phyloP scores from a whole-genome alignment of 192 early-diverging fungal genomes.

The Phycomyces blakesleeanus region DNA sequence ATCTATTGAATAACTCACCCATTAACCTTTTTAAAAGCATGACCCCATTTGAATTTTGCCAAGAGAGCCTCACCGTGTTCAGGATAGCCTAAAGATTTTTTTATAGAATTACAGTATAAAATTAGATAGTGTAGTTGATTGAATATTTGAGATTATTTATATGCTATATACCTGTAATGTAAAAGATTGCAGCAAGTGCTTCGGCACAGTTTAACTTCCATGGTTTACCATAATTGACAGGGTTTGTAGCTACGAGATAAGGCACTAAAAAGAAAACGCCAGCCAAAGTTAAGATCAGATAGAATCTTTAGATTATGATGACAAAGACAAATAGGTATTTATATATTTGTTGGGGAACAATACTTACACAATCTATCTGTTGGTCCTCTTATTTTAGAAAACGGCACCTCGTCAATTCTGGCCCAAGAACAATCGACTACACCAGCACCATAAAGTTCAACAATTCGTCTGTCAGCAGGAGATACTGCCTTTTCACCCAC shows the following conservation, averaged over 20 bases:
- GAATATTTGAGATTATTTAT: no score
- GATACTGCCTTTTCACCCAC: slow-evolving; percentile 85
- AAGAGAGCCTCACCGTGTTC: slow-evolving; percentile 71
- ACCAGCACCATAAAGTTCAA: slow-evolving; percentile 73
- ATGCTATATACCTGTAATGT: slow-evolving; percentile 64
- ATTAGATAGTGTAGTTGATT: no score
- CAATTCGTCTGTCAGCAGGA: slow-evolving; percentile 74
- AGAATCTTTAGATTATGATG: no score
- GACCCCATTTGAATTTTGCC: slow-evolving; percentile 92
- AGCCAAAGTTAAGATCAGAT: no score
- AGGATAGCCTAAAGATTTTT: slow-evolving; percentile 49
- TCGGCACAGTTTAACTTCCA: slow-evolving; percentile 97
- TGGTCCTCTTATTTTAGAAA: slow-evolving; percentile 75
- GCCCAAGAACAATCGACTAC: slow-evolving; percentile 99
- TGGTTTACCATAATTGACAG: slow-evolving; percentile 96
- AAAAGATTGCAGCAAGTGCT: slow-evolving; percentile 91
- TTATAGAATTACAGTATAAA: neutral
- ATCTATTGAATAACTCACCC: slow-evolving; percentile 41
- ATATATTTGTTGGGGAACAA: no score
- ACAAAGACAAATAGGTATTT: neutral
- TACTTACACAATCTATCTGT: slow-evolving; percentile 80
- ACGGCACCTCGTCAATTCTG: slow-evolving; percentile 90
- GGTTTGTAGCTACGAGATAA: slow-evolving; percentile 93
- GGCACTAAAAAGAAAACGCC: slow-evolving; percentile 59
- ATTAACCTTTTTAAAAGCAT: slow-evolving; percentile 89